These are phyloP conservation scores for Magnolia kwangsiensis DNA, from an alignment of 164 flowering plant genomes.

Conservation along the genomic window DNA sequence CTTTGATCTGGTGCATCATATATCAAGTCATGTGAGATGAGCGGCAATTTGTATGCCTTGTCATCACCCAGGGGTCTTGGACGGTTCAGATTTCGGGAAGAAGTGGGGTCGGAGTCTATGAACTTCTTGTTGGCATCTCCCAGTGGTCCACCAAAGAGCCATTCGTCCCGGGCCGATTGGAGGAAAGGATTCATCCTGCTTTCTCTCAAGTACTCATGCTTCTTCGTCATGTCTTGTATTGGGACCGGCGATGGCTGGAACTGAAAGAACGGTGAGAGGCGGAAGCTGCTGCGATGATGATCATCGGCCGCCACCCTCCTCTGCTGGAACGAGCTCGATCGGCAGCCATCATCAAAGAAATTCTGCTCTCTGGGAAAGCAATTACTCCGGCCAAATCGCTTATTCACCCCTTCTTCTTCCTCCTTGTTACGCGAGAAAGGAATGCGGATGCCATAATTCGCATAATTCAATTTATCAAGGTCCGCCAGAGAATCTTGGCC, in stretches of 20 bases:
- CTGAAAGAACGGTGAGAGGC: background rate
- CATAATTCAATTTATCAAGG: background rate
- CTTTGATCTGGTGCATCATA: background rate
- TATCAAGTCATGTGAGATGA: background rate
- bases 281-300: background rate
- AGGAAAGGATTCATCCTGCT: background rate
- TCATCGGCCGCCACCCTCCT: background rate
- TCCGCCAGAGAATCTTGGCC: background rate
- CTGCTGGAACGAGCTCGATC: background rate
- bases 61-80: background rate
- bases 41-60: background rate
- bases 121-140: background rate
- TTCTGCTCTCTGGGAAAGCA: background rate
- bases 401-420: slow-evolving; percentile 1
- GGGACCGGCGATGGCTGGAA: background rate
- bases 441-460: background rate
- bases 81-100: slow-evolving; percentile 3
- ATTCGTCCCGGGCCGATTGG: no score
- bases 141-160: no score
- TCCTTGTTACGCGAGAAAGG: background rate
- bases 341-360: background rate
- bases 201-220: slow-evolving; percentile 1
- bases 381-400: background rate
- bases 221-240: background rate
- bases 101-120: background rate